A percentile compares a stretch with the other conserved stretches of the same genome.
phyloP scores from a whole-genome alignment of 179 eudicot genomes.

The Gypsophila paniculata region DNA sequence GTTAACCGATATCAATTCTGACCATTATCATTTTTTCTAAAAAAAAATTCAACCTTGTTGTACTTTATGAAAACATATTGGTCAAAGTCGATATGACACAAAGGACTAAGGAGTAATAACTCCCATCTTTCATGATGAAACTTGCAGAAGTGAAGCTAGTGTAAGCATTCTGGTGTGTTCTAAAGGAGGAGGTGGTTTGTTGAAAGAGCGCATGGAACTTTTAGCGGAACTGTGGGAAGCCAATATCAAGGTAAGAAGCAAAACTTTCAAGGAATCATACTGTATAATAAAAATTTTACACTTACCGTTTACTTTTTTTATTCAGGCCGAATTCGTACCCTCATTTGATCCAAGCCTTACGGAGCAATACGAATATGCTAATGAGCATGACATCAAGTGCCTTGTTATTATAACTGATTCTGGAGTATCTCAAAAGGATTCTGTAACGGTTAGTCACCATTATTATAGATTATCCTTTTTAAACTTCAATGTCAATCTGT shows the following conservation, averaged over 20 bases:
- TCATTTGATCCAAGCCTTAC: constrained; percentile 87
- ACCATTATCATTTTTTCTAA: too few species aligned
- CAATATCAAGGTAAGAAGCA: constrained; percentile 54
- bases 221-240: constrained; percentile 85
- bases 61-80: too few species aligned
- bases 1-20: too few species aligned
- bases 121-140: constrained; percentile 3
- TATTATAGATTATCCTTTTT: too few species aligned
- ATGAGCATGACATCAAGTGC: constrained; percentile 84
- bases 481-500: too few species aligned
- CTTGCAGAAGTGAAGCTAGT: constrained; percentile 51
- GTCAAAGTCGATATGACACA: not conserved
- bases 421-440: constrained; percentile 63
- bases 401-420: constrained; percentile 79
- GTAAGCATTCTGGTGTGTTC: constrained; percentile 70
- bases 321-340: constrained; percentile 83
- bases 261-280: not conserved
- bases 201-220: constrained; percentile 89
- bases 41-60: too few species aligned
- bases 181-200: constrained; percentile 89
- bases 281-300: not conserved
- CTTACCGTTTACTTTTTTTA: not conserved
- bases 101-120: too few species aligned
- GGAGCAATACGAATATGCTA: constrained; percentile 95
- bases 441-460: constrained; percentile 55